A percentile compares a stretch with the other conserved stretches of the same genome.
phyloP scores from a whole-genome alignment of 106 monocot genomes.

The Dactylorhiza incarnata region DNA sequence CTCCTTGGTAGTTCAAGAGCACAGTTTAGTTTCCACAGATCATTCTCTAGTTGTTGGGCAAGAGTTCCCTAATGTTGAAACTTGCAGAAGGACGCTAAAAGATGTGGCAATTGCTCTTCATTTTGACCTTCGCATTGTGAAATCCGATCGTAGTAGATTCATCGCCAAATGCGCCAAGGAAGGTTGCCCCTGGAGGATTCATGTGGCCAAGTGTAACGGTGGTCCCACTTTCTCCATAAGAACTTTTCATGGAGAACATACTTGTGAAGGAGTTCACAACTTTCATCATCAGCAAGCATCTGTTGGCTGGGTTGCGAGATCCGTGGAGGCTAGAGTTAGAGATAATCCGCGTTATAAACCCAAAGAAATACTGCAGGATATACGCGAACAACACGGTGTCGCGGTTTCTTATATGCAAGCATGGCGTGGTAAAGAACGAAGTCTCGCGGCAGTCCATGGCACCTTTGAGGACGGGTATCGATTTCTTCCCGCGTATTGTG shows the following conservation, averaged over 20 bases:
- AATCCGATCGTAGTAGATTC: slow-evolving; percentile 91
- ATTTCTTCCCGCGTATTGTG: slow-evolving; percentile 83
- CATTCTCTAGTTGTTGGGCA: slow-evolving; percentile 66
- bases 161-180: slow-evolving; percentile 93
- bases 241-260: slow-evolving; percentile 81
- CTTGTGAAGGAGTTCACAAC: slow-evolving; percentile 78
- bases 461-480: slow-evolving; percentile 91
- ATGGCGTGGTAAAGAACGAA: slow-evolving; percentile 95
- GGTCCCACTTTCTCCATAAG: slow-evolving; percentile 85
- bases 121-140: slow-evolving; percentile 93
- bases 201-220: slow-evolving; percentile 89
- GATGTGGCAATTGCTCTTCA: slow-evolving; percentile 90
- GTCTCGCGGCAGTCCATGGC: slow-evolving; percentile 92
- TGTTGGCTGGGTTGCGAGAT: slow-evolving; percentile 98
- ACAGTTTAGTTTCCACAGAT: slow-evolving; percentile 21
- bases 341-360: slow-evolving; percentile 90
- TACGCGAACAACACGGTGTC: slow-evolving; percentile 85
- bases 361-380: slow-evolving; percentile 95
- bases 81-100: slow-evolving; percentile 69
- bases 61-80: slow-evolving; percentile 86
- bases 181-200: slow-evolving; percentile 94
- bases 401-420: slow-evolving; percentile 99
- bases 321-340: slow-evolving; percentile 76
- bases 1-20: slow-evolving; percentile 16
- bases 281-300: slow-evolving; percentile 94